Percentiles rank a stretch among this genome's conserved stretches.
These are phyloP conservation scores for Shiraia bambusicola DNA, from an alignment of 2,329 filamentous ascomycete genomes.

Conservation along the genomic window DNA sequence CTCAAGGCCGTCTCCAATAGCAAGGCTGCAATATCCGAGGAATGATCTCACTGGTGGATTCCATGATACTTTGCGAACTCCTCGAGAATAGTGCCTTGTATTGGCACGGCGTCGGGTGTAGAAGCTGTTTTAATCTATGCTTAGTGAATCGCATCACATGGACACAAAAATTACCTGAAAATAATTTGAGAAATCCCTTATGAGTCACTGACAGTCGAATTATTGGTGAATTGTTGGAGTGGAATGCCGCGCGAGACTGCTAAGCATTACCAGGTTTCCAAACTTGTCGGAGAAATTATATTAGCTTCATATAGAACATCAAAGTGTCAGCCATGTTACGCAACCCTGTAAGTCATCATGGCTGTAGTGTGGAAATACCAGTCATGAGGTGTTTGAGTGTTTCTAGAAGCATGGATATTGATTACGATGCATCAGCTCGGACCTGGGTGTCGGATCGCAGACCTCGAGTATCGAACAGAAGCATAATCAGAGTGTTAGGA, in stretches of 20 bases:
- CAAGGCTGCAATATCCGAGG: background rate
- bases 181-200: no score
- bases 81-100: no score
- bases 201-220: no score
- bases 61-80: constrained; percentile 4
- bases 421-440: constrained; percentile 10
- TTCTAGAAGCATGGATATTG: background rate
- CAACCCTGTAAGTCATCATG: background rate
- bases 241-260: constrained; percentile 26
- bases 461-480: background rate
- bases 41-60: background rate
- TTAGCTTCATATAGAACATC: constrained; percentile 15
- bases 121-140: no score
- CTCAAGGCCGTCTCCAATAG: constrained; percentile 1
- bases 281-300: constrained; percentile 23
- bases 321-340: constrained; percentile 4
- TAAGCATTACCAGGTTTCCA: constrained; percentile 7
- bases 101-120: no score
- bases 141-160: no score
- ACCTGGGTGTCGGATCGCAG: constrained; percentile 7
- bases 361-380: background rate
- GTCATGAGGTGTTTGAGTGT: background rate
- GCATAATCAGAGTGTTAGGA: background rate
- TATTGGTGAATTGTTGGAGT: no score
- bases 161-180: no score